Base-by-base conservation (phyloP, 139 green algal genomes). In the Diplosphaera chodatii region DNA sequence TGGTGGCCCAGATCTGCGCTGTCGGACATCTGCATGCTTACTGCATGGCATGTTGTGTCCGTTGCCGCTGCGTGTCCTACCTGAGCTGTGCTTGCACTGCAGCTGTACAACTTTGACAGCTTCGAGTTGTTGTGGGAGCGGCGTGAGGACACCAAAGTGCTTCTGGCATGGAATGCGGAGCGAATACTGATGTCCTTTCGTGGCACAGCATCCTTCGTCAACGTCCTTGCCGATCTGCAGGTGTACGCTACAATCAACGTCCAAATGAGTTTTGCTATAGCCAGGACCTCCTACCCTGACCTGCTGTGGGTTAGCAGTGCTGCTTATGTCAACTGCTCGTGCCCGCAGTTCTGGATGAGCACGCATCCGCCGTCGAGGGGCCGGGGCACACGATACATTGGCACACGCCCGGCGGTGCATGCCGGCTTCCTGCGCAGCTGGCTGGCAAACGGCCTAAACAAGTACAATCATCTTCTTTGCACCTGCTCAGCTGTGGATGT, bases 221-320 rank as follows among this genome's bases (percentile, higher is more conserved):
- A 78, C 55, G 74, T 68, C n/a, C 31, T 74, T 30, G 62, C 74
- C 16, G 74, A 78, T 68, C 56, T 78, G 23, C 67, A 78, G 74
- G 74, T 74, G n/a, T n/a, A n/a, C n/a, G n/a, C n/a, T n/a, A n/a
- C n/a, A n/a, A n/a, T n/a, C 31, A 48, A 48, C 37, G 10, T 48
- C 37, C 37, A n/a, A n/a, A n/a, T n/a, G n/a, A n/a, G n/a, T n/a
- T n/a, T n/a, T n/a, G n/a, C n/a, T n/a, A n/a, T n/a, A n/a, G n/a
- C n/a, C n/a, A n/a, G 37, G 10, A 48, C 10, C 37, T 48, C 10
- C 37, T 48, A 13, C 37, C 37, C 37, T 13, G 10, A 13, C 37
- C 13, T 8, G 37, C 37, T 8, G 37, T 48, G 37, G 8, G 8
- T 48, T 8, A 21, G 37, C 37, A 48, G 37, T 13, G 13, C 10